Evolutionary conservation across 768 basidiomycete species (phyloP), one percentile per base, ranked within the genome.

Genomic region (Cystofilobasidium ferigula): DNA sequence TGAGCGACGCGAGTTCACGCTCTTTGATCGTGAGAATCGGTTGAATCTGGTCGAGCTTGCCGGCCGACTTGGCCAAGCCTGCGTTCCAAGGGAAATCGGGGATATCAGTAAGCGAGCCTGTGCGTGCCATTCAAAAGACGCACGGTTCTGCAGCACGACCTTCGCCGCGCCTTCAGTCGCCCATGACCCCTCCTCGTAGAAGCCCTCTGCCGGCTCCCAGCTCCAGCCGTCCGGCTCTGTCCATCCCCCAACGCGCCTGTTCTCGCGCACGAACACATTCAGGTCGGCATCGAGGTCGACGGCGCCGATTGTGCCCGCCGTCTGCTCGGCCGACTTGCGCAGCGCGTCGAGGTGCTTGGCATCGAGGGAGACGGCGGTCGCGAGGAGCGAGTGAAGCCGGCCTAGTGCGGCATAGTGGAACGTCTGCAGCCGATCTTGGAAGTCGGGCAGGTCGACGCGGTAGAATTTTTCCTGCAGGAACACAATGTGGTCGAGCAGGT

Each of bases 381-480:
- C 74, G 16, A 89, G 74, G 54, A 87, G 79, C 65, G 76, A 77
- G 28, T 57, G 61, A 3, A 81, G 78, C 45, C 78, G 78, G 13
- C 85, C 78, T 3, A 89, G 80, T 43, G 81, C 80, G 13, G 81
- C 60, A 14, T 57, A 42, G 56, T 67, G 65, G 22, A 24, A 67
- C 60, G 53, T 32, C 45, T 59, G 40, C 2, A 60, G 58, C 12
- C 40, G 88, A 75, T 90, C 80, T 73, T 90, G 85, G 1, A 89
- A 76, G 32, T 73, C 76, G 30, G 86, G 87, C 42, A 91, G 70
- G 73, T 86, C 86, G 63, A 81, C 79, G n/a, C 78, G 71, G 71
- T 87, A 90, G 73, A 87, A 87, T 70, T 84, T 84, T 40, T 78
- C 79, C n/a, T n/a, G n/a, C n/a, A n/a, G n/a, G n/a, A n/a, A n/a